Conservation (phyloP, 2,329 filamentous ascomycete genomes). For the Colletotrichum sp. region DNA sequence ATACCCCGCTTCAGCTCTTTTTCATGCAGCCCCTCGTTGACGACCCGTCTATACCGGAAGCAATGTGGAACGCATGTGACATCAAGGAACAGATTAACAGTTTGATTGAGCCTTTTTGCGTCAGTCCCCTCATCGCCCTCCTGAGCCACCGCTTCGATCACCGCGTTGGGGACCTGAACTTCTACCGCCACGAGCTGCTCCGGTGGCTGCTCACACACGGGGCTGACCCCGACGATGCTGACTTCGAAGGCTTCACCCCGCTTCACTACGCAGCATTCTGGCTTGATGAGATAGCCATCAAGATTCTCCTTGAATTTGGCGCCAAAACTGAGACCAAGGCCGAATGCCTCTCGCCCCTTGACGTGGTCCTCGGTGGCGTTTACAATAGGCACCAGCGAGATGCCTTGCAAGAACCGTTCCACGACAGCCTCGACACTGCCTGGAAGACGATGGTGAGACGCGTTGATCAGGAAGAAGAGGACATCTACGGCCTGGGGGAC, state of each 20-base stretch:
- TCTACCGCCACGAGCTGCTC: constrained; percentile 2
- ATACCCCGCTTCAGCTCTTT: constrained; percentile 1
- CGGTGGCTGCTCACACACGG: constrained; percentile 2
- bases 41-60: not conserved
- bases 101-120: not conserved
- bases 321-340: not conserved
- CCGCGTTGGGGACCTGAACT: not conserved
- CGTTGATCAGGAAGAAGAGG: not conserved
- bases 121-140: not conserved
- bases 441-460: not conserved
- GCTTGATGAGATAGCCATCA: not conserved
- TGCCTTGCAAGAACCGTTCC: not conserved
- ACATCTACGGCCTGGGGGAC: not conserved
- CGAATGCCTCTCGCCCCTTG: not conserved
- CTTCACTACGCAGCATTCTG: constrained; percentile 11
- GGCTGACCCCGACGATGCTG: not conserved
- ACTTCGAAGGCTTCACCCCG: not conserved
- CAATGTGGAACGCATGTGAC: not conserved
- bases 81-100: not conserved
- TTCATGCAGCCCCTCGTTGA: constrained; percentile 3
- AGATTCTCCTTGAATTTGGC: not conserved
- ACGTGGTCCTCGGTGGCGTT: not conserved
- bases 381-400: not conserved
- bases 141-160: constrained; percentile 5
- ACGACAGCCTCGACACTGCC: not conserved